A percentile compares a stretch with the other conserved stretches of the same genome.
phyloP scores from a whole-genome alignment of 1,284 basidiomycete genomes.

The Cystobasidium sp. region DNA sequence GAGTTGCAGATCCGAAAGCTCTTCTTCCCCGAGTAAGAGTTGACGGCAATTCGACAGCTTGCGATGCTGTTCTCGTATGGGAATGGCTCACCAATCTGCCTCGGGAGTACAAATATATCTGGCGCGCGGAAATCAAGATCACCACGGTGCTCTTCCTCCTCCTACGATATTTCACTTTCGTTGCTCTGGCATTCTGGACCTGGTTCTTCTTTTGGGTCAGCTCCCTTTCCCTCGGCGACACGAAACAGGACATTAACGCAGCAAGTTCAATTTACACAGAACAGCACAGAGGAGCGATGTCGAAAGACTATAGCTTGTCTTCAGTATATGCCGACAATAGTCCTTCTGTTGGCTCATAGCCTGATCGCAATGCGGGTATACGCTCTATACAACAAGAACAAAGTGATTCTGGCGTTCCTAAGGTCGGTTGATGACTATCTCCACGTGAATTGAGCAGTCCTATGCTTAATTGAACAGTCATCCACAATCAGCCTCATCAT shows the following conservation, averaged over 20 bases:
- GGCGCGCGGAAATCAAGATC: neutral
- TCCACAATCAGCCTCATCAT: too few relatives aligned
- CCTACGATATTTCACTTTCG: conserved; percentile 1
- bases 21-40: too few relatives aligned
- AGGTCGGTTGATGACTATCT: neutral
- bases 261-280: neutral
- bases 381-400: neutral
- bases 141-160: conserved; percentile 3
- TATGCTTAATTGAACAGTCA: too few relatives aligned
- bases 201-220: conserved; percentile 22
- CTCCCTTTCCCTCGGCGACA: too few relatives aligned
- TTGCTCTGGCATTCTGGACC: neutral
- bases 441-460: too few relatives aligned
- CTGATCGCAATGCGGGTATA: neutral
- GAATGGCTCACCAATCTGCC: neutral
- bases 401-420: neutral
- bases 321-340: neutral
- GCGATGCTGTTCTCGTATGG: conserved; percentile 14
- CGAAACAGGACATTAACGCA: too few relatives aligned
- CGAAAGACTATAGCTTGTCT: neutral
- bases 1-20: too few relatives aligned
- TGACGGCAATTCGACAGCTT: too few relatives aligned
- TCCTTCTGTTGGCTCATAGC: neutral
- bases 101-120: neutral
- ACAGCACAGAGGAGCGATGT: neutral